Evolutionary conservation across 371 early-diverging fungal genomes (phyloP).

Genomic region (Apophysomyces elegans): DNA sequence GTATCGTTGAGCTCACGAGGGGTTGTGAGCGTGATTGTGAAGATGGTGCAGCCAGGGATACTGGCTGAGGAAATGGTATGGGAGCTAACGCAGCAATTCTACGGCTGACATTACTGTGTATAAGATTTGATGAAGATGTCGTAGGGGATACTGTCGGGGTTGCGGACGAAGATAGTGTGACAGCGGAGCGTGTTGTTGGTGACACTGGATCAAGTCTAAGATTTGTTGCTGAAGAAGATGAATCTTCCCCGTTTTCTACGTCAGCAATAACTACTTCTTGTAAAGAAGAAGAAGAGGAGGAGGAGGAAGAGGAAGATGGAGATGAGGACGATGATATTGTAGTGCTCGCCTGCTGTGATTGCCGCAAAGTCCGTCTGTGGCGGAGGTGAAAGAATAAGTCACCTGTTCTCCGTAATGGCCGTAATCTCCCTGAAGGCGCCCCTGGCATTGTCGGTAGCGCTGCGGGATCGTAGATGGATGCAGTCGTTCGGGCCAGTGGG

Average conservation of each 20-base stretch:
- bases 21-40: conserved; percentile 31
- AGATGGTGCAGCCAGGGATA: conserved; percentile 21
- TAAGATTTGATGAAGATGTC: conserved; percentile 5
- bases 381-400: conserved; percentile 28
- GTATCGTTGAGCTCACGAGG: conserved; percentile 8
- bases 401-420: conserved; percentile 23
- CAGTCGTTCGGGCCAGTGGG: conserved; percentile 31
- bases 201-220: not conserved
- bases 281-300: conserved; percentile 11
- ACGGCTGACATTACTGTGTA: not conserved
- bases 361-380: conserved; percentile 16
- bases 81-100: conserved; percentile 13
- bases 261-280: not conserved
- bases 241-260: not conserved
- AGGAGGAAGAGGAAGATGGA: conserved; percentile 4
- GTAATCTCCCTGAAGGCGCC: conserved; percentile 24
- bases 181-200: not conserved
- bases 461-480: conserved; percentile 26
- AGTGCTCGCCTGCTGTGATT: conserved; percentile 5
- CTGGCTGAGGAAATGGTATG: conserved; percentile 17
- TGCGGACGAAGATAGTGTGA: conserved; percentile 18
- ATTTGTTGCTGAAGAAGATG: not conserved
- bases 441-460: conserved; percentile 26
- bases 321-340: conserved; percentile 9
- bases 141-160: conserved; percentile 11